phyloP scores from a whole-genome alignment of 768 basidiomycete species.

The Pisolithus marmoratus region DNA sequence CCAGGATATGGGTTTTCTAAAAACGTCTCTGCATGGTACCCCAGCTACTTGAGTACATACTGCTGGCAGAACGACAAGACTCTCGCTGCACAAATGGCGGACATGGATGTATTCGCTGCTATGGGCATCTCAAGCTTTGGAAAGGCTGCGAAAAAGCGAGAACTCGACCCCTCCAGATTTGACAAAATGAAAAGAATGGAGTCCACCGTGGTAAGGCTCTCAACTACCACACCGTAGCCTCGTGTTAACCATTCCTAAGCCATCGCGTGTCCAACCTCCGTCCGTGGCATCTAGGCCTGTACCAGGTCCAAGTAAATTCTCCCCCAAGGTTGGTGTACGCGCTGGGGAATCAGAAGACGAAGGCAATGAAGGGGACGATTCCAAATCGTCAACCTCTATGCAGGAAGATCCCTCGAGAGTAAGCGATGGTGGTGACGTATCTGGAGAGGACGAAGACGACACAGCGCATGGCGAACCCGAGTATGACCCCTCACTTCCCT shows the following conservation, averaged over 20 bases:
- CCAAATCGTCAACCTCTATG: constrained; percentile 1
- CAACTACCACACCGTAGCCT: constrained; percentile 7
- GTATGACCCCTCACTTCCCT: constrained; percentile 46
- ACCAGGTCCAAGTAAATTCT: constrained; percentile 12
- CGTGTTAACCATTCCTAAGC: constrained; percentile 15
- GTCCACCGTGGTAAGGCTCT: constrained; percentile 17
- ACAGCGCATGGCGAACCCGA: constrained; percentile 41
- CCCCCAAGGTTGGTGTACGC: constrained; percentile 8
- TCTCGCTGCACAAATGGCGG: constrained; percentile 33
- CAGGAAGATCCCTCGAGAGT: constrained; percentile 4
- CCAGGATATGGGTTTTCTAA: neutral
- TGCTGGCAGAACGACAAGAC: too few relatives aligned
- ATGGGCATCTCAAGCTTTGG: constrained; percentile 88
- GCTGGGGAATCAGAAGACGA: constrained; percentile 17
- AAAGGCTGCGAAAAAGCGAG: constrained; percentile 59
- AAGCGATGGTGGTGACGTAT: constrained; percentile 14
- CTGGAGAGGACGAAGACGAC: constrained; percentile 22
- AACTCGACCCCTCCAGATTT: constrained; percentile 71
- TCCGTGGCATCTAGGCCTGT: constrained; percentile 3
- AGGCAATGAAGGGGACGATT: constrained; percentile 19
- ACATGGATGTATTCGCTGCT: constrained; percentile 68
- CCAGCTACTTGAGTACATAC: too few relatives aligned
- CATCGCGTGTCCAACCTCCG: constrained; percentile 10
- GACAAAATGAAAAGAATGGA: constrained; percentile 67
- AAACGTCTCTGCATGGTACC: too few relatives aligned